Conservation (phyloP, 768 basidiomycete genomes). For the Trametes cubensis region DNA sequence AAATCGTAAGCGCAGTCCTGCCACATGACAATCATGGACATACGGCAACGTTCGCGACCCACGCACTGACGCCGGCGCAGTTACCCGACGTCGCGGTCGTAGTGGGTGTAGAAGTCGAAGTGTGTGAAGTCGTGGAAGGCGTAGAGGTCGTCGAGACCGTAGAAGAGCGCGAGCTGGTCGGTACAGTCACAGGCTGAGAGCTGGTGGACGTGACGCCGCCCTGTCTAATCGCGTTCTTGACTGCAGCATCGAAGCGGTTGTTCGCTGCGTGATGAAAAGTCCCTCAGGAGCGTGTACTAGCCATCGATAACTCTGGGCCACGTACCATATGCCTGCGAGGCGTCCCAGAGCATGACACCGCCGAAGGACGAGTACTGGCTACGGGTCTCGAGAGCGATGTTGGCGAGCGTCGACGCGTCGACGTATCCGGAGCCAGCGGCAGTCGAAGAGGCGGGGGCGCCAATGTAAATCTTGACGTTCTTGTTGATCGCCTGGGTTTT, state of each 20-base stretch:
- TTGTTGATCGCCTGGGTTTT: conserved; percentile 57
- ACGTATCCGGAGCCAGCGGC: conserved; percentile 67
- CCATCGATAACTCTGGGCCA: no score
- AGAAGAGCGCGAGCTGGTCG: conserved; percentile 14
- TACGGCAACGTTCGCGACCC: conserved; percentile 34
- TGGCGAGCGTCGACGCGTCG: conserved; percentile 47
- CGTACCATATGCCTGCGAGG: conserved; percentile 30
- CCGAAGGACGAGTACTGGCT: conserved; percentile 65
- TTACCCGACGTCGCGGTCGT: conserved; percentile 21
- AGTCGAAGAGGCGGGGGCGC: conserved; percentile 58
- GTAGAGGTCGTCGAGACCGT: conserved; percentile 18
- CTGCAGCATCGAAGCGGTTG: conserved; percentile 29
- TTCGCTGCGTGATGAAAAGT: conserved; percentile 25
- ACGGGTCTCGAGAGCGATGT: conserved; percentile 52
- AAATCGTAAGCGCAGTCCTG: not conserved
- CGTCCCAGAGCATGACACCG: conserved; percentile 54
- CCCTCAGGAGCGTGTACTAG: no score
- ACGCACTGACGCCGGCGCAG: conserved; percentile 32
- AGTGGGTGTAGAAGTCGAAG: conserved; percentile 13
- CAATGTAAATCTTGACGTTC: conserved; percentile 67
- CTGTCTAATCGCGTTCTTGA: conserved; percentile 29
- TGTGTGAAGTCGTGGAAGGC: conserved; percentile 18
- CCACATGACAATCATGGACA: conserved; percentile 4
- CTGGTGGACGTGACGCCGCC: conserved; percentile 18
- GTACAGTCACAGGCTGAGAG: conserved; percentile 14